Evolutionary conservation across 306 rosid genomes (phyloP).

Genomic region (Rosa multiflora): DNA sequence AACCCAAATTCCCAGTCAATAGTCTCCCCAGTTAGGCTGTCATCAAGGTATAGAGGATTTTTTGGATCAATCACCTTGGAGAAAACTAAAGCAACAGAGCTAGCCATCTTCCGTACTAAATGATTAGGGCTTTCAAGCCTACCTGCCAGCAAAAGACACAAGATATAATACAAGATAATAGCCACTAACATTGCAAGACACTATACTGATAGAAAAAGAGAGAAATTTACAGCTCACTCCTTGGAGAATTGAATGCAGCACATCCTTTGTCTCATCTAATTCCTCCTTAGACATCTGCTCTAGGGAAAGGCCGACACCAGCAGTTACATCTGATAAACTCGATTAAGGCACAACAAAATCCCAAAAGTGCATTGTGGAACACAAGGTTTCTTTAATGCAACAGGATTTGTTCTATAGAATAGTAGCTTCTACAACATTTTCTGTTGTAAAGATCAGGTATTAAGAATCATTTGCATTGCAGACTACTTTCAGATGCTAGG

Average conservation of each 20-base stretch:
- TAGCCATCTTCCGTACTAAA: constrained; percentile 85
- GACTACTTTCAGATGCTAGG: background rate
- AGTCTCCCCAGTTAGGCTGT: constrained; percentile 61
- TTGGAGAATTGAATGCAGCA: constrained; percentile 78
- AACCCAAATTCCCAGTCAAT: constrained; percentile 84
- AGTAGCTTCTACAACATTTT: constrained; percentile 4
- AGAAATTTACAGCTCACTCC: constrained; percentile 86
- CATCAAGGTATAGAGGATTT: constrained; percentile 91
- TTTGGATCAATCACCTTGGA: constrained; percentile 91
- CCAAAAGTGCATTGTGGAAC: background rate
- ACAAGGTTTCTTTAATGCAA: constrained; percentile 7
- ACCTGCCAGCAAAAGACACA: constrained; percentile 59
- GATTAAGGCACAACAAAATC: constrained; percentile 42
- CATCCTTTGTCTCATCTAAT: constrained; percentile 73
- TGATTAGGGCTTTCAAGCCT: constrained; percentile 88
- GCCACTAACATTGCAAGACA: constrained; percentile 26
- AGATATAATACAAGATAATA: constrained; percentile 22
- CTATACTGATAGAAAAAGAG: constrained; percentile 16
- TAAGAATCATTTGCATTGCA: constrained; percentile 4
- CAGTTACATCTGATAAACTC: constrained; percentile 72
- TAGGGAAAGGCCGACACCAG: constrained; percentile 77
- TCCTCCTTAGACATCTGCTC: constrained; percentile 79
- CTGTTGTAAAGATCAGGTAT: background rate
- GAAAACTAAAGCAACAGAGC: constrained; percentile 72
- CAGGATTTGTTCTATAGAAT: background rate